Base-by-base conservation (phyloP, 2,329 filamentous ascomycete species). In the Magnaporthiopsis rhizophila region DNA sequence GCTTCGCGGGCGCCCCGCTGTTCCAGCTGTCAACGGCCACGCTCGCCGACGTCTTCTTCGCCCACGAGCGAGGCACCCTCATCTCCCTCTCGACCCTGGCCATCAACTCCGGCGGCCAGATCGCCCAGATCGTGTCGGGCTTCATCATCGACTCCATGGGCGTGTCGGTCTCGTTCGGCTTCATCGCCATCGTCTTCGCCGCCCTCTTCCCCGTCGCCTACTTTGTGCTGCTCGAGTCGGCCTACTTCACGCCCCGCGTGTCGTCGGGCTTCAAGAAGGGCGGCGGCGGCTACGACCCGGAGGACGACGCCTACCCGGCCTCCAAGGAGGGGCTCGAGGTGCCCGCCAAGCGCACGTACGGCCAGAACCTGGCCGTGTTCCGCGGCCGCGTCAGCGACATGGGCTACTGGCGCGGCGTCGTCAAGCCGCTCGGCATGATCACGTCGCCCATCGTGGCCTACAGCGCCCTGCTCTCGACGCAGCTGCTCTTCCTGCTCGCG, bases 101-200 rank as follows among this genome's bases (percentile, higher is more conserved):
- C 18, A 36, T 64, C 28, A 60, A 58, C 11, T 26, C 26, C 5
- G 63, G 63, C 15, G 63, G 63, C 21, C 58, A 53, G 45, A 53
- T 53, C 45, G 45, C 45, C 6, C 63, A 64, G 58, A 60, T 64
- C 34, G 56, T 64, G 32, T 53, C 58, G 24, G 63, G 63, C 15
- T 64, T 64, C 58, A 32, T 64, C n/a, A 61, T 64, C 58, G 63
- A 64, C 21, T 58, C 58, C 53, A 50, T 64, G 58, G 63, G 59
- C 34, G 63, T 64, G 12, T 32, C 58, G 30, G 57, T 58, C 6
- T 50, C 59, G 6, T 64, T 64, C 34, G 56, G 57, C n/a, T 64
- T 64, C 53, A 36, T 58, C 63, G 57, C 63, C 3, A 61, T 64
- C 34, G 50, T 64, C 63, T 60, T 64, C 53, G 58, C 57, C 12